Percentiles rank a stretch among this genome's conserved stretches.
Conservation (phyloP, 2,329 filamentous ascomycete genomes). For the Ambrosiella xylebori region DNA sequence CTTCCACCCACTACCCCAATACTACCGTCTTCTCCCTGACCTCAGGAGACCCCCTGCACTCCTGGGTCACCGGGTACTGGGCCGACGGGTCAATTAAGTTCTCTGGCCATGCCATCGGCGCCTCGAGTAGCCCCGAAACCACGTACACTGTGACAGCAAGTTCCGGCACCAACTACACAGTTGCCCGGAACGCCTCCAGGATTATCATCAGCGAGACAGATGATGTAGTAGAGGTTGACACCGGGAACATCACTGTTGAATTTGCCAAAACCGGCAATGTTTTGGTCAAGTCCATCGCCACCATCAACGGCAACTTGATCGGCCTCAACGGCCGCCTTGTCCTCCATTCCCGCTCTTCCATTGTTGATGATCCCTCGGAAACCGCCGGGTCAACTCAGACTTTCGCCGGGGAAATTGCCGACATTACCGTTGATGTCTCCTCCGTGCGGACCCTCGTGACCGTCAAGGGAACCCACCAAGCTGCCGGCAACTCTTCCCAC, state of each 20-base stretch:
- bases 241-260: conserved; percentile 25
- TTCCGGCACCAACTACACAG: background rate
- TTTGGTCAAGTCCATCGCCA: conserved; percentile 25
- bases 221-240: conserved; percentile 18
- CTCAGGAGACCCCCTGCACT: conserved; percentile 22
- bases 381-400: conserved; percentile 24
- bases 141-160: conserved; percentile 24
- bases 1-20: conserved; percentile 22
- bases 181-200: background rate
- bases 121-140: conserved; percentile 22
- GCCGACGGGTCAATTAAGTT: conserved; percentile 43
- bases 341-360: conserved; percentile 32
- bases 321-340: conserved; percentile 33
- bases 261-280: conserved; percentile 27
- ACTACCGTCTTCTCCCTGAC: conserved; percentile 22
- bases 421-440: conserved; percentile 28
- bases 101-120: conserved; percentile 38
- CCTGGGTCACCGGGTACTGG: conserved; percentile 43
- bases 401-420: conserved; percentile 33
- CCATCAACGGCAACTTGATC: conserved; percentile 24
- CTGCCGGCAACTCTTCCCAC: conserved; percentile 15
- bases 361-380: conserved; percentile 25
- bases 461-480: conserved; percentile 23
- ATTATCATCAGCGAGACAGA: conserved; percentile 11
- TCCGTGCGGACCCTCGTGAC: conserved; percentile 31